phyloP scores from a whole-genome alignment of 176 grass and related monocot species.

The Carex kokanica region DNA sequence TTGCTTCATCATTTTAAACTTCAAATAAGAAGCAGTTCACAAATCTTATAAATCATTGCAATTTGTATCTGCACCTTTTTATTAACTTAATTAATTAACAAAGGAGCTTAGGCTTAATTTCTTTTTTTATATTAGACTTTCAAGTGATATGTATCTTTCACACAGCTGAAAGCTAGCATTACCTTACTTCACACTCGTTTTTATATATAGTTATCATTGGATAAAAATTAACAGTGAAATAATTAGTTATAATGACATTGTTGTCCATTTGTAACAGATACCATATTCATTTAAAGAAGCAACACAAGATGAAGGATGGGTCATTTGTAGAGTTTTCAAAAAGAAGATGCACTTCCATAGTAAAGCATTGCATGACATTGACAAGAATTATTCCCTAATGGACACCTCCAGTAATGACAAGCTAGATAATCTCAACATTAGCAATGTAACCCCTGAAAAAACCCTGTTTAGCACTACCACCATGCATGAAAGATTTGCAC shows the following conservation, averaged over 20 bases:
- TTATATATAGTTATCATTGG: no score
- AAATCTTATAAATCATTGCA: no score
- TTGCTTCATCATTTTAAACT: no score
- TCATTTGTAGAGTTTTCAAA: slow-evolving; percentile 70
- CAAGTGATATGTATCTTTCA: no score
- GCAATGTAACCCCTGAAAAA: not conserved
- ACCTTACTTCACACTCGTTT: no score
- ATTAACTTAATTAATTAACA: no score
- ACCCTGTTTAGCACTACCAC: not conserved
- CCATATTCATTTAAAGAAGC: not conserved
- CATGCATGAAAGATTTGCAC: not conserved
- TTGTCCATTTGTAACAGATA: not conserved
- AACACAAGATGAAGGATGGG: slow-evolving; percentile 59
- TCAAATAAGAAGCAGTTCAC: no score
- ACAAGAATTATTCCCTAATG: not conserved
- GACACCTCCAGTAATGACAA: not conserved
- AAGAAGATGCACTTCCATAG: slow-evolving; percentile 49
- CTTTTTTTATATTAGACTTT: no score
- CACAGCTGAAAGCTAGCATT: no score
- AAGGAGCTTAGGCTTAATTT: no score
- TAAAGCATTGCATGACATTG: not conserved
- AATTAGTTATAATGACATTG: not conserved
- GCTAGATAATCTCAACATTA: not conserved
- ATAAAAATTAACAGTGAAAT: no score
- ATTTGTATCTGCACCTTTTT: no score